Percentiles rank a stretch among this genome's conserved stretches.
phyloP scores from a whole-genome alignment of 2,329 filamentous ascomycete species.

The Monosporascus sp. region DNA sequence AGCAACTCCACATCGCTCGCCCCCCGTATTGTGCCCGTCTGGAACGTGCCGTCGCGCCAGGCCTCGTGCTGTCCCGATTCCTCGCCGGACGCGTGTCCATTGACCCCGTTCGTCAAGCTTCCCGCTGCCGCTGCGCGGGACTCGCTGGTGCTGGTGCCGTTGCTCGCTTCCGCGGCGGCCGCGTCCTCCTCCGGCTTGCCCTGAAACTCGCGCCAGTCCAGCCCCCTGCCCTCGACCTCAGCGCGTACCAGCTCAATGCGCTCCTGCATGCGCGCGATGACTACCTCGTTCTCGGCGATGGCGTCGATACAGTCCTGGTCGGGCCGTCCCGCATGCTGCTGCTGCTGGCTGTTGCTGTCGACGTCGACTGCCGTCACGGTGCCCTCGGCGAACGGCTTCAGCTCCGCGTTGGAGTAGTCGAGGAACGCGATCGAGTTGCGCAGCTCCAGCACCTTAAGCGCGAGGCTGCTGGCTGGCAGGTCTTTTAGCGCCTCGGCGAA shows the following conservation, averaged over 20 bases:
- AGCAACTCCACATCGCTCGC: slow-evolving; percentile 56
- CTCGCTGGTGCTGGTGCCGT: neutral
- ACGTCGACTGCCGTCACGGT: slow-evolving; percentile 27
- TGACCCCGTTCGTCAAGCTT: slow-evolving; percentile 18
- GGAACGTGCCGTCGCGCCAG: slow-evolving; percentile 61
- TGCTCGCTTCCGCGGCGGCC: slow-evolving; percentile 1
- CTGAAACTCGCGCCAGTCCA: slow-evolving; percentile 53
- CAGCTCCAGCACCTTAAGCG: slow-evolving; percentile 71
- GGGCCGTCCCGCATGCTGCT: slow-evolving; percentile 29
- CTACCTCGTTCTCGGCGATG: slow-evolving; percentile 64
- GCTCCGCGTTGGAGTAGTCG: slow-evolving; percentile 67
- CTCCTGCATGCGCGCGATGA: slow-evolving; percentile 63
- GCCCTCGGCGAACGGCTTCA: slow-evolving; percentile 61
- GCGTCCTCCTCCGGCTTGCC: slow-evolving; percentile 37
- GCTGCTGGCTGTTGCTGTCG: slow-evolving; percentile 9
- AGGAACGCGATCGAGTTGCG: slow-evolving; percentile 71
- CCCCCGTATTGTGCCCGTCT: slow-evolving; percentile 51
- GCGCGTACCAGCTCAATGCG: slow-evolving; percentile 57
- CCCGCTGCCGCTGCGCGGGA: slow-evolving; percentile 1
- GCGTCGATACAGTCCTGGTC: slow-evolving; percentile 71
- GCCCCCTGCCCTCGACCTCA: slow-evolving; percentile 58
- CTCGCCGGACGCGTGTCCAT: slow-evolving; percentile 14
- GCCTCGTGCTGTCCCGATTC: slow-evolving; percentile 32
- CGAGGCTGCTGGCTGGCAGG: slow-evolving; percentile 61
- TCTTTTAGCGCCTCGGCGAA: slow-evolving; percentile 64